These are phyloP conservation scores for Kregervanrija pseudodelftensis DNA, from an alignment of 805 yeast species.

Conservation along the genomic window DNA sequence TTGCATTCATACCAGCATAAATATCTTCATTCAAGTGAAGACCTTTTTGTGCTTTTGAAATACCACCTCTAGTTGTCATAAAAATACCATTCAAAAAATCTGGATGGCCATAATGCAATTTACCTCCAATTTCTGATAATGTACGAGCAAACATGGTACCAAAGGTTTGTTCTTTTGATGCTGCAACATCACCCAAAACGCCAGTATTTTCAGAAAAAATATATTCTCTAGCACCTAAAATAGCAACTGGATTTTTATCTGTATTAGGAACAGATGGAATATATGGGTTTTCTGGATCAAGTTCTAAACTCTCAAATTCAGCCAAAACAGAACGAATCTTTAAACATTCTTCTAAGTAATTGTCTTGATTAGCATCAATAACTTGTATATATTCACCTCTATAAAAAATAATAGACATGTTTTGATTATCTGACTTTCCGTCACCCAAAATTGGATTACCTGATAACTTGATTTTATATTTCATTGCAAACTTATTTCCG, in stretches of 20 bases:
- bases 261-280: slow-evolving; percentile 47
- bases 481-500: slow-evolving; percentile 31
- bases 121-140: slow-evolving; percentile 88
- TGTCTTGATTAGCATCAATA: slow-evolving; percentile 94
- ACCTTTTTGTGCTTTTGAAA: slow-evolving; percentile 92
- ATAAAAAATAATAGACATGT: slow-evolving; percentile 76
- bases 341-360: slow-evolving; percentile 88
- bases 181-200: slow-evolving; percentile 91
- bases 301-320: slow-evolving; percentile 71
- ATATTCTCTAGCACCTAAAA: slow-evolving; percentile 91
- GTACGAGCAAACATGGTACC: slow-evolving; percentile 94
- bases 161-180: slow-evolving; percentile 95
- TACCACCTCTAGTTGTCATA: slow-evolving; percentile 94
- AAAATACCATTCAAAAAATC: slow-evolving; percentile 85
- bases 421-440: slow-evolving; percentile 95
- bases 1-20: slow-evolving; percentile 90
- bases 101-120: slow-evolving; percentile 94
- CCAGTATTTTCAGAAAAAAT: slow-evolving; percentile 92
- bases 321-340: slow-evolving; percentile 82
- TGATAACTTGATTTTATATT: slow-evolving; percentile 65
- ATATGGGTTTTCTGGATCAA: slow-evolving; percentile 42
- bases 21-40: slow-evolving; percentile 91
- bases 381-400: slow-evolving; percentile 95
- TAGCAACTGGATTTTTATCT: slow-evolving; percentile 63
- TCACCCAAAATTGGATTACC: slow-evolving; percentile 96